A percentile compares a stretch with the other conserved stretches of the same genome.
Evolutionary conservation across 2,329 filamentous ascomycete genomes (phyloP).

Genomic region (Colletotrichum noveboracense): DNA sequence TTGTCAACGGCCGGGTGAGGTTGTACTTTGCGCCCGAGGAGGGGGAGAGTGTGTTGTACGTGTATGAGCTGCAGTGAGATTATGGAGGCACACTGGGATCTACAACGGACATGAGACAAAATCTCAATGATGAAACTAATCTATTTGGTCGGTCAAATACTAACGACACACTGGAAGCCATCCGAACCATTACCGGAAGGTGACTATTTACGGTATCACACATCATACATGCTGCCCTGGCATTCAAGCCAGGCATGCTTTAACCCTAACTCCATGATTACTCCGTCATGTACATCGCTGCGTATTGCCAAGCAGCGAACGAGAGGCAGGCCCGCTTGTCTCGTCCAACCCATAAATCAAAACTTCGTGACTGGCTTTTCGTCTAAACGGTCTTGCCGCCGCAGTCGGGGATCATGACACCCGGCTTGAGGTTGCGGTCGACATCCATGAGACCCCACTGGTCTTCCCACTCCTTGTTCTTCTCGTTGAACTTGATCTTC

Average conservation of each 20-base stretch:
- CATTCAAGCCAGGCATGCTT: not conserved
- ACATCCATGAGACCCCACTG: slow-evolving; percentile 94
- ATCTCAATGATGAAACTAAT: not conserved
- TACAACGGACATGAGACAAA: not conserved
- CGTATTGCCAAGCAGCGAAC: not conserved
- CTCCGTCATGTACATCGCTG: slow-evolving; percentile 18
- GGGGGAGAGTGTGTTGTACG: slow-evolving; percentile 49
- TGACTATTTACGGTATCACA: slow-evolving; percentile 15
- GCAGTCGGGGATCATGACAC: slow-evolving; percentile 87
- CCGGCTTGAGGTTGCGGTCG: slow-evolving; percentile 81
- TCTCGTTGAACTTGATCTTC: slow-evolving; percentile 78
- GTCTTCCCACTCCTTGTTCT: slow-evolving; percentile 83
- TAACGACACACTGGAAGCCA: not conserved
- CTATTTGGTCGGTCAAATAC: not conserved
- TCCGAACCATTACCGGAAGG: not conserved
- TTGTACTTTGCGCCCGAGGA: slow-evolving; percentile 54
- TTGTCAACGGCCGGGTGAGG: slow-evolving; percentile 48
- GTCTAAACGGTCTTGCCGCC: slow-evolving; percentile 69
- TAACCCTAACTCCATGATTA: slow-evolving; percentile 6
- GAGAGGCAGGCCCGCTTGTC: not conserved
- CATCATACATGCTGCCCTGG: slow-evolving; percentile 16
- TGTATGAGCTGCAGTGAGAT: slow-evolving; percentile 42
- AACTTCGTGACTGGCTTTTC: not conserved
- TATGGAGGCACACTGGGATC: not conserved
- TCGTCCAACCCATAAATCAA: slow-evolving; percentile 1